Base-by-base conservation (phyloP, 345 rosid genomes). In the Linum lewisii region DNA sequence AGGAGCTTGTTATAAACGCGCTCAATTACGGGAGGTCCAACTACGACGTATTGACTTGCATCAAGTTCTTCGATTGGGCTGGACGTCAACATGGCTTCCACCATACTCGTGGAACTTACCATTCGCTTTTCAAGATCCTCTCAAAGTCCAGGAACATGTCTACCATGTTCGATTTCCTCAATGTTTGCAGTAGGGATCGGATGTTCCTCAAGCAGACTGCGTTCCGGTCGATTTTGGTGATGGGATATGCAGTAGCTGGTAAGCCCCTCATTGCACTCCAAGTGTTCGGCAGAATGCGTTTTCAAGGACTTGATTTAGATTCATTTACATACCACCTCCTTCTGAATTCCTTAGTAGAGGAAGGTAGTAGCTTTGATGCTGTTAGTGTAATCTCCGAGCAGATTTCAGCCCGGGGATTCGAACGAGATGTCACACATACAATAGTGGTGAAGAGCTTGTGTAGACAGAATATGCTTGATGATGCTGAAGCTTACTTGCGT, bases 61-160 rank as follows among this genome's bases (percentile, higher is more conserved):
- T 93, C 65, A 79, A 77, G 63, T 87, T 93, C 83, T 89, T 87
- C 72, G 99, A 87, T 47, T 93, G 99, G 99, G 95, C 86, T 1
- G 94, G 94, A 19, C 81, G 75, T 13, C 97, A 87, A 60, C 76
- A 65, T 0, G 79, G 82, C 1, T 93, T 78, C 44, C 34, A 57
- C 53, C 99, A 86, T 61, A 79, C 94, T 1, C 84, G 84, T 2
- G 75, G 73, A 21, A 84, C 95, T 6, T 87, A 72, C 60, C 70
- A 78, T 22, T 89, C 97, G 24, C 76, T 89, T 21, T 82, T 85
- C 67, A 87, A 81, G 74, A 85, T 87, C 74, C 81, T 89, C 5
- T 69, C 82, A 1, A 66, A 53, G 25, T 79, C 83, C 5, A 77
- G 82, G 70, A 76, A 59, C 26, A 67, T 66, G 71, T 53, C 76